Evolutionary conservation across 2,329 filamentous ascomycete species (phyloP).

Genomic region (Didymella keratinophila): DNA sequence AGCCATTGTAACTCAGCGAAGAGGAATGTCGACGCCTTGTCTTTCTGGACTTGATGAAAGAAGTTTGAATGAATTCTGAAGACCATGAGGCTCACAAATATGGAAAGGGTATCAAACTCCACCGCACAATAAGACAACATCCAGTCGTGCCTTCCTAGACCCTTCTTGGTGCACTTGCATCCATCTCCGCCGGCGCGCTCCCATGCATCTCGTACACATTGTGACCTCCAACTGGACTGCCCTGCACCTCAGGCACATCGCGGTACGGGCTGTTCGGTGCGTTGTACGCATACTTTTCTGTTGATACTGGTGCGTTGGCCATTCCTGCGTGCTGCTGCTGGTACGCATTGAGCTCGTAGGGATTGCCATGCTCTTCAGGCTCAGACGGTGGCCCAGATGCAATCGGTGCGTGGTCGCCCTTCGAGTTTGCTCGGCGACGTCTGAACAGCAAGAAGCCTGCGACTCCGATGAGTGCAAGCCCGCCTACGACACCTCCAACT

Average conservation of each 20-base stretch:
- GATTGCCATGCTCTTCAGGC: constrained; percentile 19
- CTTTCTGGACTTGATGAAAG: neutral
- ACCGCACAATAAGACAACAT: neutral
- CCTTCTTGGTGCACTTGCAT: constrained; percentile 7
- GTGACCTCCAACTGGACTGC: constrained; percentile 1
- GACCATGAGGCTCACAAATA: neutral
- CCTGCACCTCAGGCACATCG: constrained; percentile 10
- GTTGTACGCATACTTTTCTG: constrained; percentile 22
- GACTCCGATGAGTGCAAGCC: constrained; percentile 20
- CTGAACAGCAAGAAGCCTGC: constrained; percentile 23
- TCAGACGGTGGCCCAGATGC: constrained; percentile 7
- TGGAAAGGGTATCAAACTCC: neutral
- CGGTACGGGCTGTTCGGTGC: constrained; percentile 3
- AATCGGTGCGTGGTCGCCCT: constrained; percentile 14
- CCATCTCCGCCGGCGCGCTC: constrained; percentile 19
- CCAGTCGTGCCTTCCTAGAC: neutral
- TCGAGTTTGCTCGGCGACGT: constrained; percentile 8
- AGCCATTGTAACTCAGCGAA: neutral
- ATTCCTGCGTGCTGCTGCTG: constrained; percentile 11
- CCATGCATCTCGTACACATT: constrained; percentile 13
- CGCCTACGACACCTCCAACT: constrained; percentile 27
- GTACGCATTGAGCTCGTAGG: constrained; percentile 18
- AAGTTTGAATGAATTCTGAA: neutral
- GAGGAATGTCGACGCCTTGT: neutral
- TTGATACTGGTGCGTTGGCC: constrained; percentile 6